A percentile compares a stretch with the other conserved stretches of the same genome.
Evolutionary conservation across 2,329 filamentous ascomycete species (phyloP).

Genomic region (Botryosphaeria agaves): DNA sequence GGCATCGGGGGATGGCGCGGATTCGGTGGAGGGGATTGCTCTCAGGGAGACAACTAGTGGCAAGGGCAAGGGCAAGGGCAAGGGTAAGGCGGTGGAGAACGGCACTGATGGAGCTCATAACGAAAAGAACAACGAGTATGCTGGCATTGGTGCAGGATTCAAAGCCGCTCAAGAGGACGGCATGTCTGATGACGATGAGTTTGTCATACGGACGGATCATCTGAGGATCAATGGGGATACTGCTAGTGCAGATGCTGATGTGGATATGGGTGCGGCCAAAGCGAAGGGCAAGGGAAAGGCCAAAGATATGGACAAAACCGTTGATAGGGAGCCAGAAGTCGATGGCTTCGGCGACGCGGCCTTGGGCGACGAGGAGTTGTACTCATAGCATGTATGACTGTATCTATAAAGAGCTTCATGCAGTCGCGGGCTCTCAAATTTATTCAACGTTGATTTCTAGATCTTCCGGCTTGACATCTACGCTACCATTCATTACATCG

Average conservation of each 20-base stretch:
- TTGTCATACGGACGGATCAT: conserved; percentile 22
- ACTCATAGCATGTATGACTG: conserved; percentile 11
- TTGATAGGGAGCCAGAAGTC: conserved; percentile 7
- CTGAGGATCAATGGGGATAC: conserved; percentile 12
- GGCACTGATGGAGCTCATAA: conserved; percentile 1
- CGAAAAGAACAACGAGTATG: conserved; percentile 1
- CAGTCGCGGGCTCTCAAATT: too few relatives aligned
- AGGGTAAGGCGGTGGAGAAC: conserved; percentile 7
- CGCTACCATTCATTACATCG: background rate
- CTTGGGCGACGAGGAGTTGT: conserved; percentile 22
- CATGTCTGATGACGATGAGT: conserved; percentile 19
- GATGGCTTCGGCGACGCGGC: conserved; percentile 22
- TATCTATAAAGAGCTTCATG: too few relatives aligned
- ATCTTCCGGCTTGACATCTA: background rate
- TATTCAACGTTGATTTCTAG: background rate
- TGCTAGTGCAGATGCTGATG: conserved; percentile 3
- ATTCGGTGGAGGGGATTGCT: conserved; percentile 2
- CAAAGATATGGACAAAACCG: conserved; percentile 18
- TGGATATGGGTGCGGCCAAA: conserved; percentile 4
- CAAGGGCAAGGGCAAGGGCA: conserved; percentile 12
- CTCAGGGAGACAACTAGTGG: conserved; percentile 4
- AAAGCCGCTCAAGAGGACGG: conserved; percentile 4
- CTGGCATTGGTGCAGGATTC: too few relatives aligned
- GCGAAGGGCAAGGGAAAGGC: conserved; percentile 14
- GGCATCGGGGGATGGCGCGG: conserved; percentile 6